A percentile compares a stretch with the other conserved stretches of the same genome.
phyloP scores from a whole-genome alignment of 1,284 basidiomycete genomes.

The Irpex rosettiformis region DNA sequence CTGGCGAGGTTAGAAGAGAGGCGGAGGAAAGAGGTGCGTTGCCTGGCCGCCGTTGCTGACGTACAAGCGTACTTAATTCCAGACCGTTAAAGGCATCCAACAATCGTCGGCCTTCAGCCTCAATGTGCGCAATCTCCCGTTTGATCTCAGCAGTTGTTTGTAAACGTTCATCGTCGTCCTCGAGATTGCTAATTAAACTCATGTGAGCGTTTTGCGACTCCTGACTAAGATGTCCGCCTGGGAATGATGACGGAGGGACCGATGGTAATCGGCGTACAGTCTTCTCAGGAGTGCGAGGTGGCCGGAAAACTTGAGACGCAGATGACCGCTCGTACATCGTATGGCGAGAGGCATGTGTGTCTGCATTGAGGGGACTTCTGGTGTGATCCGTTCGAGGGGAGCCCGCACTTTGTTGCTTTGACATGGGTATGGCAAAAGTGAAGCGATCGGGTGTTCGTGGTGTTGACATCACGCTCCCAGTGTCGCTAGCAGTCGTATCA shows the following conservation, averaged over 20 bases:
- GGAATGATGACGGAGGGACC: constrained; percentile 53
- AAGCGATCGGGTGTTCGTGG: constrained; percentile 38
- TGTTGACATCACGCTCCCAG: constrained; percentile 50
- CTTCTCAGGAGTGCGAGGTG: constrained; percentile 27
- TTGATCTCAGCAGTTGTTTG: constrained; percentile 59
- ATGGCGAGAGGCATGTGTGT: constrained; percentile 14
- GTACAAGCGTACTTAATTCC: constrained; percentile 63
- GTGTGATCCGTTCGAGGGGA: constrained; percentile 45
- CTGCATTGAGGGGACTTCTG: constrained; percentile 23
- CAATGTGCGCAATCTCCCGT: constrained; percentile 60
- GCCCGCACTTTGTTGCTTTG: constrained; percentile 46
- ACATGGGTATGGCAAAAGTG: constrained; percentile 35
- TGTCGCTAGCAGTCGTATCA: constrained; percentile 44
- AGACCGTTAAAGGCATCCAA: constrained; percentile 75
- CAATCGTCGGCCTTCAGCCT: constrained; percentile 62
- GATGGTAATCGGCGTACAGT: constrained; percentile 42
- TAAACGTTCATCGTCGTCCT: constrained; percentile 47
- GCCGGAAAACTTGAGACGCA: constrained; percentile 14
- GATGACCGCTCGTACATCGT: constrained; percentile 18
- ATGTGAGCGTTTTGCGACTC: constrained; percentile 29
- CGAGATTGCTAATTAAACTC: constrained; percentile 37
- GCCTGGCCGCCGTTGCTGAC: constrained; percentile 39
- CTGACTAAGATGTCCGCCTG: constrained; percentile 27
- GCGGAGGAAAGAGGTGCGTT: constrained; percentile 15
- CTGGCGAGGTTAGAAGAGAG: constrained; percentile 13